Evolutionary conservation across 2,329 filamentous ascomycete genomes (phyloP).

Genomic region (Trichoderma hamatum): DNA sequence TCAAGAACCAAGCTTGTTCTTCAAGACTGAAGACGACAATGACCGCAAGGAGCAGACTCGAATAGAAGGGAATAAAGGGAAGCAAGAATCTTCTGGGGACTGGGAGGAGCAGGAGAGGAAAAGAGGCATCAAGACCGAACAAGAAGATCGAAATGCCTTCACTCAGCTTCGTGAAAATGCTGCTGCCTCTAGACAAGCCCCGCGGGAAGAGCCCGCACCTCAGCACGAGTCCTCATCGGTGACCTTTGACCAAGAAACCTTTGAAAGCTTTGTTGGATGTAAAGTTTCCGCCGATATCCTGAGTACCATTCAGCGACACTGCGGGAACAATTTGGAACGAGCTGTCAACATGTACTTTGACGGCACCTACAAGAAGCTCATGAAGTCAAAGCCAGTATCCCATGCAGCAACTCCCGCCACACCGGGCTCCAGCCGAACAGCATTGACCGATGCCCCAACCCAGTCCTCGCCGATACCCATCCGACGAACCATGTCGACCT

Average conservation of each 20-base stretch:
- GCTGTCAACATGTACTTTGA: slow-evolving; percentile 73
- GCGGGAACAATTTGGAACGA: slow-evolving; percentile 60
- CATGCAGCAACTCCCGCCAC: slow-evolving; percentile 21
- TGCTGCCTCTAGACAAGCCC: neutral
- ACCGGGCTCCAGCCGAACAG: slow-evolving; percentile 24
- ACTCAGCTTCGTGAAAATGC: slow-evolving; percentile 30
- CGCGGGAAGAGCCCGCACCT: neutral
- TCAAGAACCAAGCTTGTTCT: slow-evolving; percentile 33
- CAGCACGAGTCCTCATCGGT: slow-evolving; percentile 33
- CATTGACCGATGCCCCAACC: slow-evolving; percentile 14
- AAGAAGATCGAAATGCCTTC: slow-evolving; percentile 27
- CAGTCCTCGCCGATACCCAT: slow-evolving; percentile 27
- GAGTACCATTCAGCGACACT: slow-evolving; percentile 55
- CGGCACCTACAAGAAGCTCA: slow-evolving; percentile 63
- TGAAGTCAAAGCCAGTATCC: slow-evolving; percentile 36
- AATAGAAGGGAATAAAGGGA: neutral
- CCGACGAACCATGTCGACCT: slow-evolving; percentile 41
- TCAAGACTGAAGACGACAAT: slow-evolving; percentile 32
- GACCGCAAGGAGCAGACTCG: neutral
- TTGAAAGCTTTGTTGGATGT: slow-evolving; percentile 63
- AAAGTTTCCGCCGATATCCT: slow-evolving; percentile 55
- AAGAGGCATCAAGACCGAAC: slow-evolving; percentile 29
- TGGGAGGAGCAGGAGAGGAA: slow-evolving; percentile 11
- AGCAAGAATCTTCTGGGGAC: neutral
- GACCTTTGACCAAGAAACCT: slow-evolving; percentile 59